These are phyloP conservation scores for Scortechinia acanthostroma DNA, from an alignment of 2,329 filamentous ascomycete species.

Conservation along the genomic window DNA sequence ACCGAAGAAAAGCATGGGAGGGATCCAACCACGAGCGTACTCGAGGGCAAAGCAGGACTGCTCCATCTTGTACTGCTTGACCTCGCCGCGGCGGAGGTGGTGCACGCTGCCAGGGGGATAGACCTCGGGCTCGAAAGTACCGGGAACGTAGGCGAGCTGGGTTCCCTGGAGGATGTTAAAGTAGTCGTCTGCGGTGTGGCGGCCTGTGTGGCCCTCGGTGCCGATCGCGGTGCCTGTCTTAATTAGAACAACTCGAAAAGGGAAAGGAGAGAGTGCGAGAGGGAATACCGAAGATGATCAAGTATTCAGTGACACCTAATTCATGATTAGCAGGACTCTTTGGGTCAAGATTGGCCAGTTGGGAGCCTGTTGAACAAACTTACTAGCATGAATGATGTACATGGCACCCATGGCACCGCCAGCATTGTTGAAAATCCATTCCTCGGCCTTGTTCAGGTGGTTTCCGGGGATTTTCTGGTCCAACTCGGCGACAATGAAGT, in stretches of 20 bases:
- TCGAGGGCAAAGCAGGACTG: conserved; percentile 73
- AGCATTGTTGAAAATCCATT: conserved; percentile 90
- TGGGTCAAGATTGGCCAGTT: background rate
- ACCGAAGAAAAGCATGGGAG: conserved; percentile 85
- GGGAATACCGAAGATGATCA: conserved; percentile 88
- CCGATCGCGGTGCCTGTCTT: conserved; percentile 58
- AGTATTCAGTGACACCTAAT: conserved; percentile 73
- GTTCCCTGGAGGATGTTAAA: conserved; percentile 81
- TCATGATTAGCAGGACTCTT: conserved; percentile 3
- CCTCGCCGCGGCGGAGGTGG: conserved; percentile 63
- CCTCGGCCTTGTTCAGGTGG: conserved; percentile 65
- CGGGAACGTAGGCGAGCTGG: conserved; percentile 69
- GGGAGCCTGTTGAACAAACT: conserved; percentile 24
- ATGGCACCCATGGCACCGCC: conserved; percentile 87
- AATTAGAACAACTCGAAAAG: too few relatives aligned
- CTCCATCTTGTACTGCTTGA: conserved; percentile 80
- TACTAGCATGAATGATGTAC: conserved; percentile 82
- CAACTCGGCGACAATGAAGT: conserved; percentile 65
- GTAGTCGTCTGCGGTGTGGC: conserved; percentile 89
- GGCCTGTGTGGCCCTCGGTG: conserved; percentile 81
- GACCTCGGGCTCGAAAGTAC: conserved; percentile 59
- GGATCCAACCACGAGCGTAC: conserved; percentile 84
- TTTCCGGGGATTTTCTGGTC: conserved; percentile 32
- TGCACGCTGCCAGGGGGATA: conserved; percentile 67
- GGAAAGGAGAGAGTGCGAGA: too few relatives aligned